Base-by-base conservation (phyloP, 2,329 filamentous ascomycete species). In the Escovopsis weberi region DNA sequence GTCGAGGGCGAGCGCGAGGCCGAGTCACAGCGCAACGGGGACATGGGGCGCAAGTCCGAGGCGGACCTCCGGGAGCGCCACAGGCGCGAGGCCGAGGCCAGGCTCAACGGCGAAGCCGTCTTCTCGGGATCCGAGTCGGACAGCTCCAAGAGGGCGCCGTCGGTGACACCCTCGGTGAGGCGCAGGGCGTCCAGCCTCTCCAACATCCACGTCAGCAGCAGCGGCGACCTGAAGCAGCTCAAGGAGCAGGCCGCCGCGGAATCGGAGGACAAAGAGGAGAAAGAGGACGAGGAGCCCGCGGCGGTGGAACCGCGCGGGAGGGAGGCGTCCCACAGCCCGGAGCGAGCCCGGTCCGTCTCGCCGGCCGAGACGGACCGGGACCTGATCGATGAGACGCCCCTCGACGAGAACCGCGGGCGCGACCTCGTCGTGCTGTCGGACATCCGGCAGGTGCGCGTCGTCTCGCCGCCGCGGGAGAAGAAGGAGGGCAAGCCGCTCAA, bases 401-500 rank as follows among this genome's bases (percentile, higher is more conserved):
- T 44, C 12, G 55, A 62, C 11, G 62, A 67, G 19, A 53, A 54
- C 23, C 60, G 67, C 30, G 65, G 68, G 19, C 68, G 68, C 34
- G 67, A 71, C 19, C 39, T 59, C 4, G 57, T 53, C 1, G 47
- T 55, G 11, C 44, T 59, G 3, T 45, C 51, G 3, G 64, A 69
- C 12, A 65, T 68, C 41, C 72, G 66, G 48, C 66, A 70, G 48
- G 65, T 75, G n/a, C 72, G 76, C n/a, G 65, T 91, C 4, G 82
- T 91, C 15, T 81, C 83, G 5, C 85, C 84, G 1, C 82, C 80
- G 43, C 61, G 71, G 42, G 67, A 77, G 45, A 72, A 76, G 54
- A 65, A 69, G 18, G 80, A 85, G 15, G 71, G 73, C 35, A 82
- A 84, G 49, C 74, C 77, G 15, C 74, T 85, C 45, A 91, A 83